Evolutionary conservation across 1,284 basidiomycete genomes (phyloP).

Genomic region (Ceratobasidium sp.): DNA sequence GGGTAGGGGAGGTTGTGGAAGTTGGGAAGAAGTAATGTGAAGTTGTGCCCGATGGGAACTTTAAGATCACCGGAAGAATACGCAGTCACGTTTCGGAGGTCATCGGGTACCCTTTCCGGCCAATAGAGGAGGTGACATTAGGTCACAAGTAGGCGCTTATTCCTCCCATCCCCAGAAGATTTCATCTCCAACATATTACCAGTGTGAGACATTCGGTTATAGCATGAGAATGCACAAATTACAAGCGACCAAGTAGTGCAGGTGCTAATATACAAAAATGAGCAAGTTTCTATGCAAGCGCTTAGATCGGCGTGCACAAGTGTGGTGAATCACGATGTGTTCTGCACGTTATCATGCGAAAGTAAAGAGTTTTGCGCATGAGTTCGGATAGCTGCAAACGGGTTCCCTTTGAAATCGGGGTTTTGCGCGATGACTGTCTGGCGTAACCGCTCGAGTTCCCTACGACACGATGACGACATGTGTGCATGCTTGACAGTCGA

Average conservation of each 20-base stretch:
- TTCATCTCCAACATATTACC: background rate
- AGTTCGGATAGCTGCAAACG: conserved; percentile 78
- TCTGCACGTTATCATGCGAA: conserved; percentile 51
- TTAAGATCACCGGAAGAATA: conserved; percentile 31
- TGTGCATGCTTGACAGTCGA: conserved; percentile 13
- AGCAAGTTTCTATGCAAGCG: background rate
- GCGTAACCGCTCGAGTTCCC: conserved; percentile 70
- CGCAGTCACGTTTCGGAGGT: conserved; percentile 13
- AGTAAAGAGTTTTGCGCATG: conserved; percentile 82
- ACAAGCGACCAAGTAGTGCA: background rate
- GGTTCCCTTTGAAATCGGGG: conserved; percentile 69
- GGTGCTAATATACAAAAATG: background rate
- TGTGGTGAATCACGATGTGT: background rate
- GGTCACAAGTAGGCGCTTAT: background rate
- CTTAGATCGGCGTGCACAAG: background rate
- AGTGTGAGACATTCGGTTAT: background rate
- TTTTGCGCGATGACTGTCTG: conserved; percentile 75
- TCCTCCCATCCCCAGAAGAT: background rate
- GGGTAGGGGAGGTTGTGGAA: conserved; percentile 15
- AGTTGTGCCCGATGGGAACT: conserved; percentile 10
- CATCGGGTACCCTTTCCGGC: conserved; percentile 11
- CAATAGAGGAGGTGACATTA: conserved; percentile 18
- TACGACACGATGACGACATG: conserved; percentile 48
- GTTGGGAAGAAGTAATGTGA: conserved; percentile 5
- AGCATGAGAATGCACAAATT: background rate